These are phyloP conservation scores for Phaeodactylum tricornutum DNA, from an alignment of 108 stramenopile species.

Conservation along the genomic window DNA sequence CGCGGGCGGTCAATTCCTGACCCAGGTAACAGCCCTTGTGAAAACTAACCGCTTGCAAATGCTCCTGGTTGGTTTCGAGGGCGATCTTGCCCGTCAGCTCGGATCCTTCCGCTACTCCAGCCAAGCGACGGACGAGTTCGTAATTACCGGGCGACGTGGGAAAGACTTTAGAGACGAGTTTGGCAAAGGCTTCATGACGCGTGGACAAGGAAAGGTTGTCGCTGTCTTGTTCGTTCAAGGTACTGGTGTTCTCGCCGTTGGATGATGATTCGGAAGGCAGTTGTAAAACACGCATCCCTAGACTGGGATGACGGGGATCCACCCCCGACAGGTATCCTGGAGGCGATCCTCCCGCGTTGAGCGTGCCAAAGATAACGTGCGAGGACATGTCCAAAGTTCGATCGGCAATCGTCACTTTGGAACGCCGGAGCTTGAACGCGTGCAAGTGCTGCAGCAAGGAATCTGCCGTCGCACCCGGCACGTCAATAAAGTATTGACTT, in stretches of 20 bases:
- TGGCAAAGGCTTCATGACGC: no score
- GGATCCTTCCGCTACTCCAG: conserved; percentile 81
- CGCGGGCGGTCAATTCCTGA: conserved; percentile 95
- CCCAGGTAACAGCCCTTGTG: conserved; percentile 97
- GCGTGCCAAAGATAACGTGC: conserved; percentile 70
- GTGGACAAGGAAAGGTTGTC: conserved; percentile 3
- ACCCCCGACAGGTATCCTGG: conserved; percentile 54
- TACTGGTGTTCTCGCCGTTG: not conserved
- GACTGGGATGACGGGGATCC: conserved; percentile 78
- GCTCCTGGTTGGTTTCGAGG: conserved; percentile 88
- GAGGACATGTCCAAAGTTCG: conserved; percentile 37
- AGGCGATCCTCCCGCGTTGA: conserved; percentile 54
- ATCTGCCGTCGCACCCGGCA: conserved; percentile 42
- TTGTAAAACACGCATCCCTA: conserved; percentile 66
- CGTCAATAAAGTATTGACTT: conserved; percentile 63
- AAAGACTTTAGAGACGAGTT: conserved; percentile 44
- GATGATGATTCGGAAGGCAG: conserved; percentile 6
- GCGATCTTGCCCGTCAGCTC: conserved; percentile 74
- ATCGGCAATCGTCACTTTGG: conserved; percentile 52
- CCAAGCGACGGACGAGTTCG: conserved; percentile 48
- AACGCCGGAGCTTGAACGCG: conserved; percentile 58
- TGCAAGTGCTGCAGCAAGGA: conserved; percentile 51
- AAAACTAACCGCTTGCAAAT: conserved; percentile 84
- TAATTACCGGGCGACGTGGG: conserved; percentile 52
- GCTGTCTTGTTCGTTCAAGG: conserved; percentile 4